A percentile compares a stretch with the other conserved stretches of the same genome.
These are phyloP conservation scores for Pichia pseudocactophila DNA, from an alignment of 805 yeast genomes.

Conservation along the genomic window DNA sequence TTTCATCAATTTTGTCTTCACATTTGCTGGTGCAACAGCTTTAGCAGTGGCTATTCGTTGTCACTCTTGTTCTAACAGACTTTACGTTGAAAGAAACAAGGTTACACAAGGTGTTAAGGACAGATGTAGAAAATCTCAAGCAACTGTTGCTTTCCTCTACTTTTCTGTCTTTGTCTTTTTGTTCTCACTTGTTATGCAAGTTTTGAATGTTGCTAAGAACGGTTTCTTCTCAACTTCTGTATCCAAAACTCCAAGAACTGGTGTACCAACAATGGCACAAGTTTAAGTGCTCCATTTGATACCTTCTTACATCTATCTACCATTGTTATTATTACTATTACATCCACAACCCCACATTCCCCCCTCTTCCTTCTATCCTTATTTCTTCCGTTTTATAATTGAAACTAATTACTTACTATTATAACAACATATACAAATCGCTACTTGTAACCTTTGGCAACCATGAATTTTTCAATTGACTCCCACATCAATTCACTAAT, in stretches of 20 bases:
- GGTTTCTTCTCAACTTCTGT: constrained; percentile 50
- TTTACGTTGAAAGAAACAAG: constrained; percentile 55
- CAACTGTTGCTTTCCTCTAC: constrained; percentile 72
- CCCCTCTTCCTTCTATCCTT: background rate
- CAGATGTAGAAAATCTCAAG: constrained; percentile 95
- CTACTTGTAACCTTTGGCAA: constrained; percentile 49
- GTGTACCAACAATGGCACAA: constrained; percentile 86
- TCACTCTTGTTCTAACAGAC: constrained; percentile 73
- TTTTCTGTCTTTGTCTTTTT: constrained; percentile 72
- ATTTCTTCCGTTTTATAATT: background rate
- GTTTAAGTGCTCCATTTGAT: constrained; percentile 38
- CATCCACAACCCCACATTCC: background rate
- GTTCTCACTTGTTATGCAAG: constrained; percentile 48
- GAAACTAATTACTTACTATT: background rate
- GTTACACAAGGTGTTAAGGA: constrained; percentile 67
- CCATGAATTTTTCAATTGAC: constrained; percentile 63
- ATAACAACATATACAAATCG: background rate
- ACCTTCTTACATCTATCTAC: too few species aligned
- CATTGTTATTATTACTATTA: background rate
- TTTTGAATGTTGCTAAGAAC: constrained; percentile 41
- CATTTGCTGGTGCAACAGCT: constrained; percentile 91
- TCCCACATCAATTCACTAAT: constrained; percentile 82
- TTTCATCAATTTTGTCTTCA: constrained; percentile 82
- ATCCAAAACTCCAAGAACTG: constrained; percentile 56
- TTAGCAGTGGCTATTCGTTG: constrained; percentile 82